Evolutionary conservation across 345 rosid genomes (phyloP).

Genomic region (Odontarrhena argentea): DNA sequence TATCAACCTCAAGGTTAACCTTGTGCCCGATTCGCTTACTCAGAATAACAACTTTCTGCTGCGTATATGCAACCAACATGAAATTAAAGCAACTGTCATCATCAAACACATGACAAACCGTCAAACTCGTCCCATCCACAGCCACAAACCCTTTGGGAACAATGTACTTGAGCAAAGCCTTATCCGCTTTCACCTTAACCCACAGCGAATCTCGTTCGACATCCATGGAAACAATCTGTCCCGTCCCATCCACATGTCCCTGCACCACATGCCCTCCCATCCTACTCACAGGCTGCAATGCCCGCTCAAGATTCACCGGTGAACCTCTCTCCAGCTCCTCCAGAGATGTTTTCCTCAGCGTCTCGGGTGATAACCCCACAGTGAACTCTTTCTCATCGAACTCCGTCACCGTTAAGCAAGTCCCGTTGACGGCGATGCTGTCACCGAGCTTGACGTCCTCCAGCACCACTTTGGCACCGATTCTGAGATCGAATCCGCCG

Average conservation of each 20-base stretch:
- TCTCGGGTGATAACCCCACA: conserved; percentile 77
- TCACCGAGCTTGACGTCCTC: conserved; percentile 75
- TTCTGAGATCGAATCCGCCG: conserved; percentile 70
- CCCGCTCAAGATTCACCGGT: conserved; percentile 82
- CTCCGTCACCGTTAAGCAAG: conserved; percentile 81
- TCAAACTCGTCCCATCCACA: conserved; percentile 90
- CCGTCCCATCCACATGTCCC: conserved; percentile 95
- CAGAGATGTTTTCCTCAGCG: conserved; percentile 73
- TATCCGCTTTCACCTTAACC: conserved; percentile 71
- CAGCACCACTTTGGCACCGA: conserved; percentile 61
- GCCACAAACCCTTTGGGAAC: conserved; percentile 91
- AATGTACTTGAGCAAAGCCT: conserved; percentile 57
- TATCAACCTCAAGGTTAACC: conserved; percentile 92
- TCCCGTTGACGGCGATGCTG: conserved; percentile 84
- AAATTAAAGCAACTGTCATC: conserved; percentile 75
- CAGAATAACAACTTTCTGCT: conserved; percentile 74
- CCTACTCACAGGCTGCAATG: conserved; percentile 67
- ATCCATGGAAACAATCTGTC: conserved; percentile 64
- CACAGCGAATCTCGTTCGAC: conserved; percentile 78
- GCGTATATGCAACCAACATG: conserved; percentile 84
- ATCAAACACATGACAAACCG: conserved; percentile 84
- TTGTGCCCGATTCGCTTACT: conserved; percentile 74
- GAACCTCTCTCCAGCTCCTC: conserved; percentile 70
- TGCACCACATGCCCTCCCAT: conserved; percentile 97
- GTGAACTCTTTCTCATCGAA: conserved; percentile 64